A percentile compares a stretch with the other conserved stretches of the same genome.
These are phyloP conservation scores for Rhododendron simsii DNA, from an alignment of 148 eudicot species.

Conservation along the genomic window DNA sequence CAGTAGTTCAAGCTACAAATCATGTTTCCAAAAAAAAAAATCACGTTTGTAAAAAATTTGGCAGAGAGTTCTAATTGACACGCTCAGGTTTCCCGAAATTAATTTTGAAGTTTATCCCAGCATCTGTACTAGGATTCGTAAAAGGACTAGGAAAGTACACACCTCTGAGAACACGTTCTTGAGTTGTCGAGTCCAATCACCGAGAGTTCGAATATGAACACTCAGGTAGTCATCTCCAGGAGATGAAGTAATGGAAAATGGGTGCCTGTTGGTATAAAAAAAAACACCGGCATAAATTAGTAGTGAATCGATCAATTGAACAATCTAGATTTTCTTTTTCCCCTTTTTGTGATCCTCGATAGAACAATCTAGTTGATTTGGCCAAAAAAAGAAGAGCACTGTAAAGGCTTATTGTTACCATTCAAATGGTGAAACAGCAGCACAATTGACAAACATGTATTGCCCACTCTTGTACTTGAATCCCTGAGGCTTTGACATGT, in stretches of 20 bases:
- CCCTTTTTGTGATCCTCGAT: too few species aligned
- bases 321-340: not conserved
- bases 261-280: conserved; percentile 38
- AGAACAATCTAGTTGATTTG: not conserved
- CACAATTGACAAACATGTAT: conserved; percentile 58
- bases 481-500: conserved; percentile 62
- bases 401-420: conserved; percentile 25
- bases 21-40: not conserved
- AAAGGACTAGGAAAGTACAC: not conserved
- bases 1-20: not conserved
- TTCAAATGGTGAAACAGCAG: conserved; percentile 61
- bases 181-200: conserved; percentile 60
- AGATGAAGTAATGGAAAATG: conserved; percentile 57
- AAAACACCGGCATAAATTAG: not conserved
- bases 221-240: conserved; percentile 53
- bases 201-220: conserved; percentile 55
- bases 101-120: not conserved
- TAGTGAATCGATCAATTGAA: not conserved
- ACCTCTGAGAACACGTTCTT: conserved; percentile 53
- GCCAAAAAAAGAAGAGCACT: not conserved
- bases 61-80: not conserved
- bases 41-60: not conserved
- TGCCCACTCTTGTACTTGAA: conserved; percentile 61
- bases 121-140: not conserved
- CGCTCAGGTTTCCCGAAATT: not conserved